phyloP scores from a whole-genome alignment of 1,284 basidiomycete genomes.

The Cryptococcus floricola region DNA sequence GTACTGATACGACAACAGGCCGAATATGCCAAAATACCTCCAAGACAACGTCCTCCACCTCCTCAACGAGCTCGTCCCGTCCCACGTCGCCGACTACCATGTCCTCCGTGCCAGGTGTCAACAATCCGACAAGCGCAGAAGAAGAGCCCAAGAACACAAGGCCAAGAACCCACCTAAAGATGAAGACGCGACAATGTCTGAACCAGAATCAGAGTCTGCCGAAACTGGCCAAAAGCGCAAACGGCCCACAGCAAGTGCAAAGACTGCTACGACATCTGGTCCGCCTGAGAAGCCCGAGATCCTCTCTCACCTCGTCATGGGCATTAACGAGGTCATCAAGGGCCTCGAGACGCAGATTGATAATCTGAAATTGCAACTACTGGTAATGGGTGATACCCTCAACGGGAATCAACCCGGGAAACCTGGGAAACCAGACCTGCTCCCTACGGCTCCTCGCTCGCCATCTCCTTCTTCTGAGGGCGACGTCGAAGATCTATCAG shows the following conservation, averaged over 20 bases:
- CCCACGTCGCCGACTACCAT: slow-evolving; percentile 37
- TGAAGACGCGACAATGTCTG: not conserved
- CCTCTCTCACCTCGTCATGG: slow-evolving; percentile 59
- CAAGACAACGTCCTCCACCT: slow-evolving; percentile 33
- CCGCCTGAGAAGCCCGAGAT: slow-evolving; percentile 47
- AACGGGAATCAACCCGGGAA: slow-evolving; percentile 10
- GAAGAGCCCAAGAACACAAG: not conserved
- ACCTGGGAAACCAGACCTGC: slow-evolving; percentile 5
- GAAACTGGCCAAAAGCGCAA: not conserved
- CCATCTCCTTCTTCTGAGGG: slow-evolving; percentile 6
- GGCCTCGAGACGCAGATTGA: slow-evolving; percentile 61
- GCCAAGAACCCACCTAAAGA: not conserved
- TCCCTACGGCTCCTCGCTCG: slow-evolving; percentile 30
- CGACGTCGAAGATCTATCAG: not conserved
- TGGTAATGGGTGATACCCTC: slow-evolving; percentile 40
- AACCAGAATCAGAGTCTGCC: not conserved
- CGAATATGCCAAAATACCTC: slow-evolving; percentile 37
- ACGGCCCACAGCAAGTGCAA: not conserved
- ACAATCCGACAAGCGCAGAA: slow-evolving; percentile 20
- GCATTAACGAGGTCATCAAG: slow-evolving; percentile 77
- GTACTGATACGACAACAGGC: slow-evolving; percentile 23
- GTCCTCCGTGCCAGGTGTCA: slow-evolving; percentile 35
- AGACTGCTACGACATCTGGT: not conserved
- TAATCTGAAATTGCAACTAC: slow-evolving; percentile 32
- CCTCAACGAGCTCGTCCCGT: slow-evolving; percentile 30